Evolutionary conservation across 2,329 filamentous ascomycete genomes (phyloP).

Genomic region (Dryadomyces quercivorus): DNA sequence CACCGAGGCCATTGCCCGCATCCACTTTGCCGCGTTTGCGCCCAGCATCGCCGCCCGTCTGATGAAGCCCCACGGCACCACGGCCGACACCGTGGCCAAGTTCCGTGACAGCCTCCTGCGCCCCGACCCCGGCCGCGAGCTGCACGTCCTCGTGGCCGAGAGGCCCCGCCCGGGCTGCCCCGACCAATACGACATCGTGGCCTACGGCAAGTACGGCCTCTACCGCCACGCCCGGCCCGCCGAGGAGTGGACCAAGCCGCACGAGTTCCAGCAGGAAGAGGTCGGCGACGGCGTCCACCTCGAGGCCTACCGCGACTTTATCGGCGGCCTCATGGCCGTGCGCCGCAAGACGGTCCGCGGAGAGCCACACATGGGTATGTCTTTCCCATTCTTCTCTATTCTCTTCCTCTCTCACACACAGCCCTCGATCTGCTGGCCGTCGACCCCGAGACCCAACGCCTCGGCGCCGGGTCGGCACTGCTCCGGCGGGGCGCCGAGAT

Average conservation of each 20-base stretch:
- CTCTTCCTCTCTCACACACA: slow-evolving; percentile 2
- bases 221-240: slow-evolving; percentile 12
- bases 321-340: slow-evolving; percentile 14
- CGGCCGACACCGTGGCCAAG: slow-evolving; percentile 8
- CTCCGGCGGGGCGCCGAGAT: slow-evolving; percentile 15
- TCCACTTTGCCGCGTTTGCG: slow-evolving; percentile 14
- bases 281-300: slow-evolving; percentile 14
- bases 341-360: slow-evolving; percentile 13
- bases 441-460: slow-evolving; percentile 11
- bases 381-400: not conserved
- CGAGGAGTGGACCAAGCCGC: slow-evolving; percentile 15
- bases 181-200: slow-evolving; percentile 15
- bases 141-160: slow-evolving; percentile 16
- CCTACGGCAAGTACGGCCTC: slow-evolving; percentile 17
- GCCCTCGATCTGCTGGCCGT: slow-evolving; percentile 16
- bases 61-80: slow-evolving; percentile 14
- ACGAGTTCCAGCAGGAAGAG: slow-evolving; percentile 8
- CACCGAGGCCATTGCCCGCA: slow-evolving; percentile 7
- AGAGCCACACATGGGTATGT: slow-evolving; percentile 16
- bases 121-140: slow-evolving; percentile 1
- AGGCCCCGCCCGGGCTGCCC: slow-evolving; percentile 7
- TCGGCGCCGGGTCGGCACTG: slow-evolving; percentile 18
- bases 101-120: slow-evolving; percentile 11
- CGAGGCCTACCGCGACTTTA: slow-evolving; percentile 14
- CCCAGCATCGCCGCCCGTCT: slow-evolving; percentile 13